Evolutionary conservation across 2,329 filamentous ascomycete genomes (phyloP), one percentile per base, ranked within the genome.

Genomic region (Zasmidium citrigriseum): DNA sequence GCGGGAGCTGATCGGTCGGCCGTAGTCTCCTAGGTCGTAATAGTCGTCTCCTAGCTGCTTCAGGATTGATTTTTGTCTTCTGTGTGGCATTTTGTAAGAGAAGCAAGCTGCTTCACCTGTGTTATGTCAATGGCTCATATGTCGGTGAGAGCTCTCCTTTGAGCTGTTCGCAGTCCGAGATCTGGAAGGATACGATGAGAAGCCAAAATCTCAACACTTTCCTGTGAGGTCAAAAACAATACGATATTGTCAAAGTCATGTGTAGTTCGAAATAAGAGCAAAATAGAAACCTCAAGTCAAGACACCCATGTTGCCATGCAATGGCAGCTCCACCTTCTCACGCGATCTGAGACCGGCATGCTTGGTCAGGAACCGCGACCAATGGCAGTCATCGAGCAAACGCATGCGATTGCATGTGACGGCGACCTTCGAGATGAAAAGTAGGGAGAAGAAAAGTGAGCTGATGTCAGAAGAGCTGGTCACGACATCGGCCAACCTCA

Each of bases 1-100:
- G 16, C 65, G 71, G 0, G 86, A 86, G 34, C 75, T 85, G 47
- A 90, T 76, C 2, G 75, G 66, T n/a, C 84, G 82, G 27, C 77
- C 74, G 68, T 83, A 86, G 0, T 75, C 69, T 56, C 88, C 88
- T 1, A 91, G 82, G 63, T 90, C 70, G 70, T 80, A 82, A 59
- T 76, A 75, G 29, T 60, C n/a, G n/a, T 54, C 16, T 60, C 61
- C 10, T 41, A 20, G 7, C 18, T 7, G 34, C 16, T 41, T 16
- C 5, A 11, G 18, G 34, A 7, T n/a, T n/a, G 34, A n/a, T 41
- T n/a, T n/a, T 41, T n/a, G 18, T 4, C 16, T n/a, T n/a, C n/a
- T n/a, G n/a, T n/a, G n/a, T n/a, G n/a, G n/a, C n/a, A n/a, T n/a
- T n/a, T n/a, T n/a, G n/a, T n/a, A n/a, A n/a, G n/a, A n/a, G n/a